Evolutionary conservation across 805 yeast genomes (phyloP).

Genomic region (Ogataea philodendri): DNA sequence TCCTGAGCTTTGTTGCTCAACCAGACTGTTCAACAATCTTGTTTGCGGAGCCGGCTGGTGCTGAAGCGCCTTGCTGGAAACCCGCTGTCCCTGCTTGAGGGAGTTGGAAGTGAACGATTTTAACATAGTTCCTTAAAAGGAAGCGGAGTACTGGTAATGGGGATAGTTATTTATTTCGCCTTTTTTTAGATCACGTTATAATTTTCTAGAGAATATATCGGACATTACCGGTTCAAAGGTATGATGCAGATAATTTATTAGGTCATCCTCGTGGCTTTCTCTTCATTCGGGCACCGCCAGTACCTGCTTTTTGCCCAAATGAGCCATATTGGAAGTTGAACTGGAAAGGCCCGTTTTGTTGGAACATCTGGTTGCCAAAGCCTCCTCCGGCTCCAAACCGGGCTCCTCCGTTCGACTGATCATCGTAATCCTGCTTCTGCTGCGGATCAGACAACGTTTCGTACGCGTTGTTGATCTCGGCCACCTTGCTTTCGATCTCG

Average conservation of each 20-base stretch:
- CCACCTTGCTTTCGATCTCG: constrained; percentile 79
- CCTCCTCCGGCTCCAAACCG: too few species aligned
- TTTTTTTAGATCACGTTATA: constrained; percentile 11
- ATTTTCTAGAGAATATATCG: constrained; percentile 7
- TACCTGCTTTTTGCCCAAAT: constrained; percentile 6
- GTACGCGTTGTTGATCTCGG: constrained; percentile 89
- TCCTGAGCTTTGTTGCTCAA: constrained; percentile 21
- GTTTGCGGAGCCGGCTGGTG: constrained; percentile 29
- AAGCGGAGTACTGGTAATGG: background rate
- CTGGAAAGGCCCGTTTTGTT: too few species aligned
- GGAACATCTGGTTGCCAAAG: too few species aligned
- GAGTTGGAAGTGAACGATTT: constrained; percentile 32
- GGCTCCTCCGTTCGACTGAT: constrained; percentile 27
- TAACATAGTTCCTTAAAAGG: constrained; percentile 22
- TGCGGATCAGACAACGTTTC: constrained; percentile 74
- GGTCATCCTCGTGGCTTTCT: constrained; percentile 5
- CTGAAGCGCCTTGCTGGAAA: constrained; percentile 33
- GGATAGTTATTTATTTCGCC: constrained; percentile 9
- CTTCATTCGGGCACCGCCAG: constrained; percentile 6
- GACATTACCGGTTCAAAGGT: constrained; percentile 14
- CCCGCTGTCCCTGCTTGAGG: constrained; percentile 34
- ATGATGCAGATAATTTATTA: constrained; percentile 3
- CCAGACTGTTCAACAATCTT: constrained; percentile 23
- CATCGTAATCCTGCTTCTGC: constrained; percentile 63
- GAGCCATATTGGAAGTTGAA: constrained; percentile 12